phyloP scores from a whole-genome alignment of 176 grass and related monocot genomes.

The Phoenix roebelenii region DNA sequence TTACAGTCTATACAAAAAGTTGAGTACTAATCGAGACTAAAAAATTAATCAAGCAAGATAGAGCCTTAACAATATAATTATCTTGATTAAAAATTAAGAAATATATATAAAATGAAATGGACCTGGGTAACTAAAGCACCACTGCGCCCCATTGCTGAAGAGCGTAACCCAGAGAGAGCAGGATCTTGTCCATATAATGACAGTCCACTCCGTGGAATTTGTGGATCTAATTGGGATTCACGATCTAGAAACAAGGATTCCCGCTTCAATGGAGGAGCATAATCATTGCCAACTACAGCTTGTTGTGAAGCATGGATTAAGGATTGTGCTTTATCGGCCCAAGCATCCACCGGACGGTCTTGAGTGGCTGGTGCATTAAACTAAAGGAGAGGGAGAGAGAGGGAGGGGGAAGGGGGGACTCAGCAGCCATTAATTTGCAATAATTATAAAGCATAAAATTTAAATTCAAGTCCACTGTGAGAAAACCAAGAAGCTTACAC shows the following conservation, averaged over 20 bases:
- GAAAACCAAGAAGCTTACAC: slow-evolving; percentile 39
- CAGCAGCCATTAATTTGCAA: too few species aligned
- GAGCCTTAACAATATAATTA: too few species aligned
- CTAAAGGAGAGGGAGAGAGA: slow-evolving; percentile 19
- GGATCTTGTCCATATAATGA: slow-evolving; percentile 87
- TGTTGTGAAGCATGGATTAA: slow-evolving; percentile 33
- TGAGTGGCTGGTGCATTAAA: slow-evolving; percentile 35
- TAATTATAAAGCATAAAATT: too few species aligned
- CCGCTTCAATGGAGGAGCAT: slow-evolving; percentile 52
- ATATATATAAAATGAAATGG: background rate
- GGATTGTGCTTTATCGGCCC: slow-evolving; percentile 45
- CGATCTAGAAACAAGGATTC: slow-evolving; percentile 56
- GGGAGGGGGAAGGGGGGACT: too few species aligned
- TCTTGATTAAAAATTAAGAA: too few species aligned
- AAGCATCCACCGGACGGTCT: slow-evolving; percentile 33
- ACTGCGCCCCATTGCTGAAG: slow-evolving; percentile 50
- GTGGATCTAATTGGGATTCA: slow-evolving; percentile 44
- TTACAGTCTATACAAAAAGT: too few species aligned
- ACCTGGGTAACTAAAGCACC: slow-evolving; percentile 77
- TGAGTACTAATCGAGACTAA: too few species aligned
- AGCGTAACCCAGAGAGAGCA: slow-evolving; percentile 49
- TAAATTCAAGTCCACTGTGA: background rate
- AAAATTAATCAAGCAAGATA: too few species aligned
- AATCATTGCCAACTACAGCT: slow-evolving; percentile 42
- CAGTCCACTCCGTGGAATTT: slow-evolving; percentile 54